These are phyloP conservation scores for Arctostaphylos glauca DNA, from an alignment of 148 eudicot species.

Conservation along the genomic window DNA sequence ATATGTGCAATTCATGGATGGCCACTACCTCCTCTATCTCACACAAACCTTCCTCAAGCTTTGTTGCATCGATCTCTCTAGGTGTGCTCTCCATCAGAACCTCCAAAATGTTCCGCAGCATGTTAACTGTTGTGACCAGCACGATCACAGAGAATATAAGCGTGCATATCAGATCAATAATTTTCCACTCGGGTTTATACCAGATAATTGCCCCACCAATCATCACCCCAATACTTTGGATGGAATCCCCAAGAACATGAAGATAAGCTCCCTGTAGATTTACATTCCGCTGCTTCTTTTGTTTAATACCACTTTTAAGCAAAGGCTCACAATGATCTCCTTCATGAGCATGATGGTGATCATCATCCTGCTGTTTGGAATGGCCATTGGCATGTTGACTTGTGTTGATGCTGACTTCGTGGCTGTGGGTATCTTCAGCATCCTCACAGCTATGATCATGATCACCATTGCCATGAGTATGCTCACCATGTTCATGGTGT, in stretches of 20 bases:
- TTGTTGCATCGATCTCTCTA: constrained; percentile 84
- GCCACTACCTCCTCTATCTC: constrained; percentile 88
- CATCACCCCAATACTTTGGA: constrained; percentile 96
- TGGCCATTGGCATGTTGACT: constrained; percentile 12
- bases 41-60: constrained; percentile 64
- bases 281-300: constrained; percentile 54
- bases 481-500: constrained; percentile 33
- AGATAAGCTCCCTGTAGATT: constrained; percentile 93
- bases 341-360: constrained; percentile 39
- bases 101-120: constrained; percentile 75
- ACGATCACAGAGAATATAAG: constrained; percentile 75
- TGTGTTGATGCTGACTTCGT: constrained; percentile 36
- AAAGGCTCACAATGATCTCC: constrained; percentile 46
- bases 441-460: constrained; percentile 30
- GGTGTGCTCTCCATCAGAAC: constrained; percentile 99
- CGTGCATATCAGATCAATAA: constrained; percentile 89
- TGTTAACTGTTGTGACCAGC: constrained; percentile 69
- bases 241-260: constrained; percentile 91
- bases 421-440: constrained; percentile 25
- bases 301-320: constrained; percentile 23
- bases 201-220: constrained; percentile 90
- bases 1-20: constrained; percentile 84
- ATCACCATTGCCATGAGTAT: constrained; percentile 4
- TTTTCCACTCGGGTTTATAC: constrained; percentile 89
- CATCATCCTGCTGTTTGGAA: constrained; percentile 5